These are phyloP conservation scores for Trichoderma virens DNA, from an alignment of 495 filamentous ascomycete species.

Conservation along the genomic window DNA sequence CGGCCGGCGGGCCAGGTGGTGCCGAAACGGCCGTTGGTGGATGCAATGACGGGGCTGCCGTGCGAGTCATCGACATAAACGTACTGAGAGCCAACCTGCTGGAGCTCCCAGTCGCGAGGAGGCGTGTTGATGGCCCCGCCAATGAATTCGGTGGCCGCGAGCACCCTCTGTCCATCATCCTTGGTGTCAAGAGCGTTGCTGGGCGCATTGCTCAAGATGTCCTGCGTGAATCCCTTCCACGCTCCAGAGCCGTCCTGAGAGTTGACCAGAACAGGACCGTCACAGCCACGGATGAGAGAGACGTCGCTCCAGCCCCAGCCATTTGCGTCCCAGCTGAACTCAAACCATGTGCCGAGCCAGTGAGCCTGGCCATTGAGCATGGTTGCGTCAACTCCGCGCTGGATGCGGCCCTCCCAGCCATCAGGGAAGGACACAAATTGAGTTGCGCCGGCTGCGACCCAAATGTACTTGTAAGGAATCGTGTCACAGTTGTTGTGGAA, in stretches of 20 bases:
- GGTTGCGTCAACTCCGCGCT: slow-evolving; percentile 15
- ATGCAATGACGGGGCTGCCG: slow-evolving; percentile 22
- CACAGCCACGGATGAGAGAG: slow-evolving; percentile 21
- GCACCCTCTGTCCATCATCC: slow-evolving; percentile 14
- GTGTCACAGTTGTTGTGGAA: slow-evolving; percentile 24
- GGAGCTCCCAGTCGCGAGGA: slow-evolving; percentile 14
- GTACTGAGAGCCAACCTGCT: slow-evolving; percentile 15
- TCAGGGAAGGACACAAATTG: slow-evolving; percentile 18
- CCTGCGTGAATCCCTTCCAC: slow-evolving; percentile 14
- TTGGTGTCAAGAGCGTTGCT: slow-evolving; percentile 7
- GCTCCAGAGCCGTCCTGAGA: slow-evolving; percentile 15
- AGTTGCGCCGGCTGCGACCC: slow-evolving; percentile 14
- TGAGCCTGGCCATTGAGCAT: slow-evolving; percentile 19
- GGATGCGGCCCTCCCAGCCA: slow-evolving; percentile 19
- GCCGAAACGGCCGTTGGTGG: slow-evolving; percentile 18
- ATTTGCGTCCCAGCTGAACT: slow-evolving; percentile 21
- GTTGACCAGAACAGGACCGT: slow-evolving; percentile 18
- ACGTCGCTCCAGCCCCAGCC: slow-evolving; percentile 26
- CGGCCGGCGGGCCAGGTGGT: slow-evolving; percentile 10
- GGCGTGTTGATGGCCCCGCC: slow-evolving; percentile 9
- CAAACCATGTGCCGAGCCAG: slow-evolving; percentile 21
- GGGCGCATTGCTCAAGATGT: slow-evolving; percentile 16
- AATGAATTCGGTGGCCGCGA: slow-evolving; percentile 17
- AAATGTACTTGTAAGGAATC: slow-evolving; percentile 19
- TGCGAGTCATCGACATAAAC: slow-evolving; percentile 23